phyloP scores from a whole-genome alignment of 345 rosid species.

The Psidium guajava region DNA sequence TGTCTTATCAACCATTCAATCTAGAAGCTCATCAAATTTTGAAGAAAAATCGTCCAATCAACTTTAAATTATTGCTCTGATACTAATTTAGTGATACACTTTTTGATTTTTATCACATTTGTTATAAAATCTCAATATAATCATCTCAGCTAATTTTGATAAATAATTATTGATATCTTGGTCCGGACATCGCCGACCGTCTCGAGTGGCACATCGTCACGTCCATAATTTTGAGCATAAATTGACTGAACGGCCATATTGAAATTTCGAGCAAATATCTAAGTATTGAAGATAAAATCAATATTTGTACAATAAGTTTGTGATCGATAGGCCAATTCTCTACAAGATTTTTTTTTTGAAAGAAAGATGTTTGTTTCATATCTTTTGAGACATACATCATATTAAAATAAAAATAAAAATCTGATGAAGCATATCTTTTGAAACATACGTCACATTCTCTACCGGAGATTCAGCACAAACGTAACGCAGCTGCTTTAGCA shows the following conservation, averaged over 20 bases:
- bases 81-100: fast-evolving
- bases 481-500: neutral
- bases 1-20: neutral
- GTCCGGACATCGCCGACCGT: no score
- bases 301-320: neutral
- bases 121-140: neutral
- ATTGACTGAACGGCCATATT: neutral
- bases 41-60: fast-evolving
- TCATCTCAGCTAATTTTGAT: fast-evolving
- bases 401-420: no score
- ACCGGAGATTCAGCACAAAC: neutral
- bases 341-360: no score
- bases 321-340: neutral
- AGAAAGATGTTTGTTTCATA: no score
- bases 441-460: no score
- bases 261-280: neutral
- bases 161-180: no score
- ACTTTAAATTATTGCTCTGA: fast-evolving
- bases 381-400: no score
- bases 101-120: neutral
- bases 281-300: no score
- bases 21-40: neutral
- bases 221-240: fast-evolving
- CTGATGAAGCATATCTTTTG: no score
- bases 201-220: neutral